These are phyloP conservation scores for Apiospora pterosperma DNA, from an alignment of 2,329 filamentous ascomycete species.

Conservation along the genomic window DNA sequence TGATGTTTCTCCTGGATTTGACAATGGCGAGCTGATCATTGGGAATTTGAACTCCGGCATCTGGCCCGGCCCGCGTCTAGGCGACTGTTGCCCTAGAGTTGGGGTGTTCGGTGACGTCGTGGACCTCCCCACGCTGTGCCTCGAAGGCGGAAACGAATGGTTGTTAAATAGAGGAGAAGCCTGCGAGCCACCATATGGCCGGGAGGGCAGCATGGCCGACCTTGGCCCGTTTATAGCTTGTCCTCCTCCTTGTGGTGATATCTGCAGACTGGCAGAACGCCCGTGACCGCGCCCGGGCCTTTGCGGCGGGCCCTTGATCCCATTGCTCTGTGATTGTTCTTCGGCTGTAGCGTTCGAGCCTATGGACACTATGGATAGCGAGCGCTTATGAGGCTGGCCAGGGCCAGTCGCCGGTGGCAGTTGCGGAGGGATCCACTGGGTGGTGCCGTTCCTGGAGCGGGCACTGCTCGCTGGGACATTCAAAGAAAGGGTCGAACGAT, in stretches of 20 bases:
- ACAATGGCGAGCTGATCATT: conserved; percentile 39
- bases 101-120: conserved; percentile 46
- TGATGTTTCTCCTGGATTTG: conserved; percentile 26
- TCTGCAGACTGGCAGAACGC: conserved; percentile 79
- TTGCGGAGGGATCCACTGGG: conserved; percentile 39
- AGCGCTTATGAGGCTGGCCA: conserved; percentile 67
- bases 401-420: conserved; percentile 22
- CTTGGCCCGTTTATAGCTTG: conserved; percentile 38
- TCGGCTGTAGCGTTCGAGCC: conserved; percentile 50
- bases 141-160: conserved; percentile 50
- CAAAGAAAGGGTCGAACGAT: conserved; percentile 66
- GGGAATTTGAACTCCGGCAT: conserved; percentile 59
- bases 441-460: conserved; percentile 42
- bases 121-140: conserved; percentile 35
- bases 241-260: conserved; percentile 49
- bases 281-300: conserved; percentile 64
- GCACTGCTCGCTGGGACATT: conserved; percentile 45
- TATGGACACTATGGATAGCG: conserved; percentile 79
- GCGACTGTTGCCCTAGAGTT: conserved; percentile 33
- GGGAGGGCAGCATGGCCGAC: conserved; percentile 37
- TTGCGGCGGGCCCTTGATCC: conserved; percentile 38
- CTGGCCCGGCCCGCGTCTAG: conserved; percentile 37
- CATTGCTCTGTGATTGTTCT: conserved; percentile 41
- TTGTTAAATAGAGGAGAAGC: conserved; percentile 50
- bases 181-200: conserved; percentile 39